Base-by-base conservation (phyloP, 495 filamentous ascomycete genomes). In the Penicillium goetzii region DNA sequence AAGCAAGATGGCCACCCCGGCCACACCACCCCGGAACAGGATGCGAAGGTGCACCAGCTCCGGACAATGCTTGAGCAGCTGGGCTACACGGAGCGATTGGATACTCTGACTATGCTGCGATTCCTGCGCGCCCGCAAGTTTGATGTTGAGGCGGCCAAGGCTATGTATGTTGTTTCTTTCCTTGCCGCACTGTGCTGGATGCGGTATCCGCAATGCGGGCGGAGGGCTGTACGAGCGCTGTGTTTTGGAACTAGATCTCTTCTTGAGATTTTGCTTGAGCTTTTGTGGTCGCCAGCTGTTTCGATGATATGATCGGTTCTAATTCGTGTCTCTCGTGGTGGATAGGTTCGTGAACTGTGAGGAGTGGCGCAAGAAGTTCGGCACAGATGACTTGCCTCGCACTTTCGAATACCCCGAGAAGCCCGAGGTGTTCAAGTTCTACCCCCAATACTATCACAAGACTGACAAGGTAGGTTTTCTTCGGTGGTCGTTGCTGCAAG, bases 371-470 rank as follows among this genome's bases (percentile, higher is more conserved):
- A 86, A 90, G 77, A 86, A 93, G 43, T 93, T 88, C 71, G 86
- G 88, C 56, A 92, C 96, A n/a, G 92, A 97, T 76, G 84, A 96
- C 43, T 85, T 94, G 19, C 84, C 91, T 58, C 83, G 83, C 50
- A 89, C 80, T 56, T 99, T 96, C 81, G 87, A 93, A 41, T 97
- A 97, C 76, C 83, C 79, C 28, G 96, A 97, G 85, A 97, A 97
- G 84, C 78, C 84, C 53, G 70, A 92, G 71, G 85, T 99, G 50
- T 95, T 93, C 81, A 79, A 94, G 74, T 97, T 90, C 83, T 99
- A 99, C 76, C 92, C 93, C 4, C 95, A 99, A 81, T 99, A 95
- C 83, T 99, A 99, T 77, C 95, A 99, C 85, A 97, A 96, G 82
- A 99, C 92, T 7, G 95, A 99, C 80, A 97, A 96, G 84, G 93